Conservation (phyloP, 2,329 filamentous ascomycete species). For the Calonectria multiphialidica region DNA sequence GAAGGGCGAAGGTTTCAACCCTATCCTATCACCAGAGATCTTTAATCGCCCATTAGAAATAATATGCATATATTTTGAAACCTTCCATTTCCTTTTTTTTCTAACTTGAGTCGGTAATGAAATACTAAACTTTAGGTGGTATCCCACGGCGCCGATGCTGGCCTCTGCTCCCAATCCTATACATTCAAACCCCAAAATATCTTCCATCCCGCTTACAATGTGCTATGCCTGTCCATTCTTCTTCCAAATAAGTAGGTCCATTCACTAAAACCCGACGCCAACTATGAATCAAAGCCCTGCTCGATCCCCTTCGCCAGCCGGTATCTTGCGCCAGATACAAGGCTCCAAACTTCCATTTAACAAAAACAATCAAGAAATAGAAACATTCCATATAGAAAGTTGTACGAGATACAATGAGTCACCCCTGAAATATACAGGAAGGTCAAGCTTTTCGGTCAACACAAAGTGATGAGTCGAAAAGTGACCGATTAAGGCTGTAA, state of each 20-base stretch:
- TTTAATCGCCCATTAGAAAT: not conserved
- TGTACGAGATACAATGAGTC: constrained; percentile 27
- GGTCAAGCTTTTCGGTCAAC: constrained; percentile 1
- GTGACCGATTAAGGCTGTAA: constrained; percentile 30
- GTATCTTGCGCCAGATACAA: constrained; percentile 38
- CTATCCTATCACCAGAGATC: no score
- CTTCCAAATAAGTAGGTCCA: constrained; percentile 34
- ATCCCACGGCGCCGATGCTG: constrained; percentile 34
- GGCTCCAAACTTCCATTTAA: constrained; percentile 29
- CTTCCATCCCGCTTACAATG: constrained; percentile 31
- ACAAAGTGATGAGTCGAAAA: not conserved
- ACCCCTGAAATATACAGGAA: constrained; percentile 31
- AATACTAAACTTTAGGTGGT: constrained; percentile 32
- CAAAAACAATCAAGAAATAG: constrained; percentile 25
- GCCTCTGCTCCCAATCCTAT: constrained; percentile 38
- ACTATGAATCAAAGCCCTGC: constrained; percentile 50
- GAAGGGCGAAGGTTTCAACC: no score
- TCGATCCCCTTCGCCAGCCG: constrained; percentile 42
- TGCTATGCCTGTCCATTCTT: constrained; percentile 40
- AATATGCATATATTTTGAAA: not conserved
- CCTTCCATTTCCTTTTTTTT: constrained; percentile 8
- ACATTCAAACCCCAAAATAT: constrained; percentile 39
- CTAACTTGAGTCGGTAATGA: constrained; percentile 29
- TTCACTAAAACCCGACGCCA: constrained; percentile 32
- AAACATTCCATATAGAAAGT: constrained; percentile 33